Percentiles rank a stretch among this genome's conserved stretches.
Conservation (phyloP, 768 basidiomycete genomes). For the Candolleomyces aberdarensis region DNA sequence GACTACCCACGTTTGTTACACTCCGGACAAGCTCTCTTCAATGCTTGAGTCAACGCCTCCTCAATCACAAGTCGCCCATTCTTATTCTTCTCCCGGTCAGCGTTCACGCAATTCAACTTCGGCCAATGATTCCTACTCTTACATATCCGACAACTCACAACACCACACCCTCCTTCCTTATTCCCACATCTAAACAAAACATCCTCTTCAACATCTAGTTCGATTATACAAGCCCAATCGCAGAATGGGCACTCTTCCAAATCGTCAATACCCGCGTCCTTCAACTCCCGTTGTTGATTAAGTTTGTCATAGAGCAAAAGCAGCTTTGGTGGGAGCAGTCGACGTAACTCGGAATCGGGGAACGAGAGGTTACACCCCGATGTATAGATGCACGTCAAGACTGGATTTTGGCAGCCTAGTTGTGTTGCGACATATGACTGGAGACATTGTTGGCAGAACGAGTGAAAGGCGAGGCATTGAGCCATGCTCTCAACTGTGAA, state of each 20-base stretch:
- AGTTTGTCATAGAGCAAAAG: conserved; percentile 38
- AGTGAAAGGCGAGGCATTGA: neutral
- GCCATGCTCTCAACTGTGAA: neutral
- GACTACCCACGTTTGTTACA: conserved; percentile 63
- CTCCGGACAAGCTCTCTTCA: conserved; percentile 86
- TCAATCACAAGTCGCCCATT: conserved; percentile 79
- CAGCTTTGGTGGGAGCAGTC: conserved; percentile 66
- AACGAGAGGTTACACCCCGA: conserved; percentile 58
- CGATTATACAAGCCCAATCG: conserved; percentile 81
- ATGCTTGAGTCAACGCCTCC: conserved; percentile 88
- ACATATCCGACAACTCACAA: conserved; percentile 76
- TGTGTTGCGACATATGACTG: neutral
- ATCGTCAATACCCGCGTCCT: conserved; percentile 71
- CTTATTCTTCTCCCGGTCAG: conserved; percentile 70
- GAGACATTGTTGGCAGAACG: neutral
- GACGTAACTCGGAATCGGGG: conserved; percentile 61
- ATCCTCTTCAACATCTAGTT: conserved; percentile 20
- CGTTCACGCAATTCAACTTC: conserved; percentile 69
- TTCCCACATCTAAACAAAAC: conserved; percentile 29
- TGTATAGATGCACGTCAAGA: neutral
- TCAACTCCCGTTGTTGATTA: conserved; percentile 72
- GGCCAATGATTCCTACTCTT: conserved; percentile 83
- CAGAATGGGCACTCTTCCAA: conserved; percentile 92
- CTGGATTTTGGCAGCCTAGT: neutral
- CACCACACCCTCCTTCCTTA: conserved; percentile 67